Conservation (phyloP, 1,139 yeast species). For the Saccharomyces hybrid region DNA sequence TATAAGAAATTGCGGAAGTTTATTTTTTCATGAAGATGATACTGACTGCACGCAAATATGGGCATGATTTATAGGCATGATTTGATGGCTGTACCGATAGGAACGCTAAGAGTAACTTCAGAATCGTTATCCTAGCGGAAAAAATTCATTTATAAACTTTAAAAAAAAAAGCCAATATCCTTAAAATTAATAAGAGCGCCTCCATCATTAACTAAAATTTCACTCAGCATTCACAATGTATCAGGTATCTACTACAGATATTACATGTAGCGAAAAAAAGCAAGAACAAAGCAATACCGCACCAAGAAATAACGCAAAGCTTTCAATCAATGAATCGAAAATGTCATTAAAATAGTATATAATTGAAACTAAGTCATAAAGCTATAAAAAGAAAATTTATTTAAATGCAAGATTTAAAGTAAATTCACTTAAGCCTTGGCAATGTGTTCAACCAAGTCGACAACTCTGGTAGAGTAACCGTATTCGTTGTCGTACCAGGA, state of each 20-base stretch:
- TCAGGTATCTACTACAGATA: no score
- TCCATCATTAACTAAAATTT: no score
- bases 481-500: conserved; percentile 87
- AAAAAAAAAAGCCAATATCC: no score
- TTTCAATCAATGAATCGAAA: neutral
- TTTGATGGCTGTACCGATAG: no score
- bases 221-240: no score
- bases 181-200: no score
- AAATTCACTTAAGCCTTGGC: conserved; percentile 4
- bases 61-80: neutral
- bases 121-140: no score
- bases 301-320: neutral
- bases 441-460: conserved; percentile 60
- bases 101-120: no score
- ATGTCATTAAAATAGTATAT: neutral
- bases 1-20: neutral
- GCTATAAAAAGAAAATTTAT: conserved; percentile 5
- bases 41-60: neutral
- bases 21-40: neutral
- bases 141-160: no score
- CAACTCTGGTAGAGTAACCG: conserved; percentile 89
- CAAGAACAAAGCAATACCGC: neutral
- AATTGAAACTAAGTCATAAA: neutral
- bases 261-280: no score
- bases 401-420: neutral